Base-by-base conservation (phyloP, 371 early-diverging fungal species). In the Vairimorpha apis region DNA sequence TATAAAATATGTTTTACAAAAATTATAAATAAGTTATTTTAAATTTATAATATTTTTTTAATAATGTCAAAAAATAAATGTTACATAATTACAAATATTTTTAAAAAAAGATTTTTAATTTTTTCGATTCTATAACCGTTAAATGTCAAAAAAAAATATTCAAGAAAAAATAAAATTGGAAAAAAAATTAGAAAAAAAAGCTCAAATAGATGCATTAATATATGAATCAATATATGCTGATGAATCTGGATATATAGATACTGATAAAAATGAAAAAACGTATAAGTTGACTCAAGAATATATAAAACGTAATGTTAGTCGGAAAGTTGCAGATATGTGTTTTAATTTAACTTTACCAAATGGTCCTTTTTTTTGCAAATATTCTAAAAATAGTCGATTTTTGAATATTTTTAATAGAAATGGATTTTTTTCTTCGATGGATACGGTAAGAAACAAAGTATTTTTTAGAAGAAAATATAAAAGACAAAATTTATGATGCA, bases 381-480 rank as follows among this genome's bases (percentile, higher is more conserved):
- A 94, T 84, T 90, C 94, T 35, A 86, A 88, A 18, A 91, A 92
- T 83, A 95, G 96, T 65, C 53, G 66, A 18, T 56, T 71, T 55
- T 68, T 75, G 43, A 65, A 80, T 67, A 86, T 95, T 38, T 92
- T 89, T 62, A 95, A 92, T 8, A 84, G 87, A 32, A 90, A 89
- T 75, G 95, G 95, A 30, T 95, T 91, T 82, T 76, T 93, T 65
- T 90, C 93, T 10, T 87, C 90, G 0, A 89, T 95, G 77, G 90
- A 94, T 81, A 92, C 93, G 90, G 88, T 89, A 75, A 85, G 80
- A n/a, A 90, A 91, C 13, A 86, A 84, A 27, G 80, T 92, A 51
- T 86, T 84, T 38, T 89, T 89, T 80, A n/a, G 98, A 97, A 77
- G 76, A 90, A 25, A 89, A 93, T 71, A 85, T 94, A 30, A 86